Percentiles rank a stretch among this genome's conserved stretches.
Evolutionary conservation across 2,329 filamentous ascomycete species (phyloP).

Genomic region (Claviceps paspali): DNA sequence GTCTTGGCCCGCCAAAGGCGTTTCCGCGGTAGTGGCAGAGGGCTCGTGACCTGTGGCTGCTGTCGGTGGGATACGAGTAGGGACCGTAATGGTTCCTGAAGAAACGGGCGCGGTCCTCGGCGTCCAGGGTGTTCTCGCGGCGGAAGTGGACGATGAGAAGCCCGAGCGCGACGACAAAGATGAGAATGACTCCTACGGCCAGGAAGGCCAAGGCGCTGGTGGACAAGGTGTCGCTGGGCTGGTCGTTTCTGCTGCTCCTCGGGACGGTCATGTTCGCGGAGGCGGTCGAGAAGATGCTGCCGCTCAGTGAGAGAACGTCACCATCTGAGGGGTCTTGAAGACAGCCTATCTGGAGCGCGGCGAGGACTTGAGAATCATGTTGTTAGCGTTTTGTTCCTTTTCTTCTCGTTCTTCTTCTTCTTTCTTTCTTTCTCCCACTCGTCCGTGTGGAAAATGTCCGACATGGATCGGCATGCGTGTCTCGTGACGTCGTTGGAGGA

Average conservation of each 20-base stretch:
- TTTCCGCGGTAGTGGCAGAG: slow-evolving; percentile 10
- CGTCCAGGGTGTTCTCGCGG: slow-evolving; percentile 21
- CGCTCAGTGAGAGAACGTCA: neutral
- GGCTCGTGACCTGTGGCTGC: slow-evolving; percentile 13
- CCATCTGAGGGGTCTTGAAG: neutral
- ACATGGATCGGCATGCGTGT: too few species aligned
- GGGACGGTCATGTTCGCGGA: neutral
- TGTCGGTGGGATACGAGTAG: neutral
- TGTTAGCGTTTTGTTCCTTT: too few species aligned
- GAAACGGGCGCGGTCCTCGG: slow-evolving; percentile 5
- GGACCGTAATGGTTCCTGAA: neutral
- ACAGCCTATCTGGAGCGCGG: neutral
- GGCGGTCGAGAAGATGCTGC: neutral
- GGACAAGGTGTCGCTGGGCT: slow-evolving; percentile 20
- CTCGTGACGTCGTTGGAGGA: too few species aligned
- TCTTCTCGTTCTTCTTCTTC: too few species aligned
- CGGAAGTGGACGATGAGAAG: slow-evolving; percentile 35
- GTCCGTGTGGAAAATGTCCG: too few species aligned
- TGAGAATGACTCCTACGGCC: slow-evolving; percentile 27
- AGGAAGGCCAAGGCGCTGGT: slow-evolving; percentile 39
- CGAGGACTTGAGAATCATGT: too few species aligned
- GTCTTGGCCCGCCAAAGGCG: slow-evolving; percentile 9
- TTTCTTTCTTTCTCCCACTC: too few species aligned
- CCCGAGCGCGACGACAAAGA: slow-evolving; percentile 25
- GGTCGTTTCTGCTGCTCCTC: slow-evolving; percentile 12